Evolutionary conservation across 164 flowering plant species (phyloP), one percentile per base, ranked within the genome.

Genomic region (Magnolia sinica): DNA sequence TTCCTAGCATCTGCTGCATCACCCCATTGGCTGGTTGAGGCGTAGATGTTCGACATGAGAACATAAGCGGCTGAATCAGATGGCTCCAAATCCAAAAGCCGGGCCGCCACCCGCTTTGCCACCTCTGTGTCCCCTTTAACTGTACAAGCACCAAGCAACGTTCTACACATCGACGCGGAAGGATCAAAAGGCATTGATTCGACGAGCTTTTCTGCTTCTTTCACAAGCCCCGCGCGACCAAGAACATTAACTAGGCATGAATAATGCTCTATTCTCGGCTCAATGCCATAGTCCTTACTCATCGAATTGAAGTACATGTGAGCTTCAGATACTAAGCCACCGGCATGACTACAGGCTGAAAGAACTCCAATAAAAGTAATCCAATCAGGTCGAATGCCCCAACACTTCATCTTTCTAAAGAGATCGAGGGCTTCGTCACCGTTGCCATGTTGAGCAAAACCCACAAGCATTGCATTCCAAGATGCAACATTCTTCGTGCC

Each of bases 391-490:
- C 74, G 31, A 24, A 85, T 58, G 13, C 87, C 87, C 23, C 66
- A 70, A 64, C 18, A 51, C 70, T 24, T 74, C 91, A 91, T 87
- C 29, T 65, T 64, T 49, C 76, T 73, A 74, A 90, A 89, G 63
- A 88, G 77, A 50, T 80, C 29, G 7, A 90, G 82, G 19, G 92
- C 92, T 79, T 89, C 86, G 61, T 80, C 78, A 13, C 86, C 89
- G 69, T 87, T 72, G 23, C 93, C 90, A 79, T 91, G 88, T 64
- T 88, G 89, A 51, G 90, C 91, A 78, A 83, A 85, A 76, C 91
- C 91, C 31, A 86, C 83, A 64, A 92, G 74, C 82, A 91, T 85
- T 63, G 89, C 87, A 78, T 91, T 92, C 92, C 91, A 91, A 6
- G 79, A 63, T 11, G 83, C 87, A 64, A 85, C 58, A 76, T 82